These are phyloP conservation scores for Nannochloris sp. DNA, from an alignment of 139 green algal genomes.

Conservation along the genomic window DNA sequence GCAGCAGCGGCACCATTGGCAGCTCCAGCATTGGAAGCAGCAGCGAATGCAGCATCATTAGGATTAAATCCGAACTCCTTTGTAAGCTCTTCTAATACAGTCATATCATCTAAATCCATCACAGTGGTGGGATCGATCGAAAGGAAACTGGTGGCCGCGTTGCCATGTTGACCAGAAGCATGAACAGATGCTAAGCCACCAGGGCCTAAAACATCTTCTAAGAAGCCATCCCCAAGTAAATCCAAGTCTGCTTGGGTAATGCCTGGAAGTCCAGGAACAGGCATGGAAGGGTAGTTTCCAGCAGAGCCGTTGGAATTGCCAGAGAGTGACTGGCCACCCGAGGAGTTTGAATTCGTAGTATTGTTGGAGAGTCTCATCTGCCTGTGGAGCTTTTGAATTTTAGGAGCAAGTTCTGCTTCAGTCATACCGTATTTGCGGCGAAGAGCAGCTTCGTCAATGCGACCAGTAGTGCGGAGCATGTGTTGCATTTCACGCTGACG, in stretches of 20 bases:
- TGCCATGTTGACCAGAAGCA: too few relatives aligned
- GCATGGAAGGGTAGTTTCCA: not conserved
- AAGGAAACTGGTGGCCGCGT: not conserved
- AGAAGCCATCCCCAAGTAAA: slow-evolving; percentile 21
- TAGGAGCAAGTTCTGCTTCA: slow-evolving; percentile 21
- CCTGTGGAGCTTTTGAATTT: not conserved
- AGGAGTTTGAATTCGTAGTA: not conserved
- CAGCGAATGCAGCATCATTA: not conserved
- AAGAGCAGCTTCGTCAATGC: slow-evolving; percentile 14
- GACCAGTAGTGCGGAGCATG: slow-evolving; percentile 21
- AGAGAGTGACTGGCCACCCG: not conserved
- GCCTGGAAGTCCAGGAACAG: not conserved
- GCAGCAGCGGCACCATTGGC: not conserved
- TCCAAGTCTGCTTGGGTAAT: slow-evolving; percentile 1
- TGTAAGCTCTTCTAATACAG: not conserved
- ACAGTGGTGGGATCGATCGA: slow-evolving; percentile 5
- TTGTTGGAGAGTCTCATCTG: not conserved
- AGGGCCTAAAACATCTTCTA: slow-evolving; percentile 7
- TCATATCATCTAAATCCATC: slow-evolving; percentile 30
- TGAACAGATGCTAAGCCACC: not conserved
- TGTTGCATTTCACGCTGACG: slow-evolving; percentile 29
- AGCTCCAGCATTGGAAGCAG: not conserved
- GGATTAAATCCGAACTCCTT: not conserved
- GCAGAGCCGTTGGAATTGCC: not conserved
- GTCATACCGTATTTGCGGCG: slow-evolving; percentile 16